Conservation (phyloP, 2,329 filamentous ascomycete species). For the Alternaria conjuncta region DNA sequence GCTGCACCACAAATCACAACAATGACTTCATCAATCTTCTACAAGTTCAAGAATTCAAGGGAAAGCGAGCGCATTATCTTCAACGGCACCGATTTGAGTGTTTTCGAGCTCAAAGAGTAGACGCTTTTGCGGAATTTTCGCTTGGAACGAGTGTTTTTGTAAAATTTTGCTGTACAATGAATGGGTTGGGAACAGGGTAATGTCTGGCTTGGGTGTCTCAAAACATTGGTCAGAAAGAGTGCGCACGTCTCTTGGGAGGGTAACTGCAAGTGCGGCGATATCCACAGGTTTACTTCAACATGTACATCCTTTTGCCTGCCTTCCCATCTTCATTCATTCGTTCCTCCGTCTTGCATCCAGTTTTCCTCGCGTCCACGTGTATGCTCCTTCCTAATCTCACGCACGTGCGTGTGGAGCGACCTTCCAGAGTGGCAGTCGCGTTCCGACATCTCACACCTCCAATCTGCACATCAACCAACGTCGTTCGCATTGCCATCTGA, state of each 20-base stretch:
- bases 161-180: neutral
- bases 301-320: neutral
- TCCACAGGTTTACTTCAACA: neutral
- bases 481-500: too few species aligned
- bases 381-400: constrained; percentile 1
- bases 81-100: constrained; percentile 95
- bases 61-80: constrained; percentile 94
- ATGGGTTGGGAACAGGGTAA: neutral
- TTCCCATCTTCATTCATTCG: neutral
- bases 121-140: constrained; percentile 48
- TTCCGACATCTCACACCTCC: neutral
- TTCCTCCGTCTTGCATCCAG: neutral
- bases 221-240: neutral
- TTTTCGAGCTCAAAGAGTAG: constrained; percentile 98
- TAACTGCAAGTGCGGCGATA: neutral
- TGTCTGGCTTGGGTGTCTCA: neutral
- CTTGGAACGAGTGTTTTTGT: neutral
- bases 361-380: neutral
- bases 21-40: constrained; percentile 97
- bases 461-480: neutral
- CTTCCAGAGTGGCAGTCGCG: neutral
- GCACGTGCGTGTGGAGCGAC: neutral
- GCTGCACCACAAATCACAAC: constrained; percentile 12
- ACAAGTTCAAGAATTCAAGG: constrained; percentile 99
- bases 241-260: neutral